A percentile compares a stretch with the other conserved stretches of the same genome.
These are phyloP conservation scores for Breynia disticha DNA, from an alignment of 441 rosid genomes.

Conservation along the genomic window DNA sequence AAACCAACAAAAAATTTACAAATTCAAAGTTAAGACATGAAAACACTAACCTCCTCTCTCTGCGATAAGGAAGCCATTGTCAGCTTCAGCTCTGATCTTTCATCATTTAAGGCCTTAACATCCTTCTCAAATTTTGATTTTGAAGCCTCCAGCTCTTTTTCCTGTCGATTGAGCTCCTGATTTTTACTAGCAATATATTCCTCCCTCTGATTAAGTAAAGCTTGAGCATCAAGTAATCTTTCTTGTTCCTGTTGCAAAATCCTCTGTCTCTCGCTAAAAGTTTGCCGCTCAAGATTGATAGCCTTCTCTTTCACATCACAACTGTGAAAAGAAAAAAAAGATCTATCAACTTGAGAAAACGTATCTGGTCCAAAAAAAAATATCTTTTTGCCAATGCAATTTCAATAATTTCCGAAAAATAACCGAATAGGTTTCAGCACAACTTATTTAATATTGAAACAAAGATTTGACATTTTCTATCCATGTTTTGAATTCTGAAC, in stretches of 20 bases:
- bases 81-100: conserved; percentile 50
- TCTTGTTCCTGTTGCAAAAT: conserved; percentile 70
- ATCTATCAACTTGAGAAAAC: not conserved
- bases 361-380: conserved; percentile 4
- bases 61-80: conserved; percentile 35
- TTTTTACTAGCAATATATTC: conserved; percentile 57
- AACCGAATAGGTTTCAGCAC: too few species aligned
- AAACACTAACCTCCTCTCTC: conserved; percentile 63
- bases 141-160: conserved; percentile 52
- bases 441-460: too few species aligned
- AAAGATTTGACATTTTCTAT: too few species aligned
- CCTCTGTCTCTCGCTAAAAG: conserved; percentile 62
- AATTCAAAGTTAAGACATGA: too few species aligned
- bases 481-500: not conserved
- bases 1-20: not conserved
- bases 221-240: conserved; percentile 64
- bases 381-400: too few species aligned
- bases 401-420: too few species aligned
- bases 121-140: conserved; percentile 46
- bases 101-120: conserved; percentile 35
- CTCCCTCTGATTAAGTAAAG: conserved; percentile 74
- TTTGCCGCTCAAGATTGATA: conserved; percentile 50
- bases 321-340: conserved; percentile 29
- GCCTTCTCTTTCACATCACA: conserved; percentile 79
- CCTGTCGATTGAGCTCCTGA: conserved; percentile 50